These are phyloP conservation scores for Inga leiocalycina DNA, from an alignment of 306 rosid genomes.

Conservation along the genomic window DNA sequence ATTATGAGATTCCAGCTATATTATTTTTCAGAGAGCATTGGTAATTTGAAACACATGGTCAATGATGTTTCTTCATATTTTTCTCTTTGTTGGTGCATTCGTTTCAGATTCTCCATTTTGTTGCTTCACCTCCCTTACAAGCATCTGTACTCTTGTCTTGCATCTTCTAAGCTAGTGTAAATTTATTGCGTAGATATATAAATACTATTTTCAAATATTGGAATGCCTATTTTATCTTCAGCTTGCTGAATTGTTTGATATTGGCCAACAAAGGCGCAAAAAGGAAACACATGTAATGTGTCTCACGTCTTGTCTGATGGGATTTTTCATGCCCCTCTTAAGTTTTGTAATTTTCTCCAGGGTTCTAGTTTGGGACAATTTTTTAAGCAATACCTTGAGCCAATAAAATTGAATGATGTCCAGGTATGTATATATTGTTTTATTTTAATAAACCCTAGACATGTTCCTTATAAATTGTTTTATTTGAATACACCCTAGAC, in stretches of 20 bases:
- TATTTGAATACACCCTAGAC: conserved; percentile 11
- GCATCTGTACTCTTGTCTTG: neutral
- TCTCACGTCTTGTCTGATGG: conserved; percentile 10
- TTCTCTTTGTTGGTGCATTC: neutral
- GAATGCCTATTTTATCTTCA: conserved; percentile 12
- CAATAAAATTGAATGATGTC: conserved; percentile 86
- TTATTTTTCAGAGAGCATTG: neutral
- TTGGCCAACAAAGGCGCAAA: conserved; percentile 4
- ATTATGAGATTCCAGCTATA: neutral
- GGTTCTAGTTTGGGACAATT: conserved; percentile 97
- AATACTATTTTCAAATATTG: neutral
- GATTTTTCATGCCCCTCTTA: conserved; percentile 23
- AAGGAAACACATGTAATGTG: conserved; percentile 5
- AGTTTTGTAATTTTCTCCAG: conserved; percentile 46
- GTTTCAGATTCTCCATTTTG: conserved; percentile 15
- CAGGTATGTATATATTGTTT: conserved; percentile 47
- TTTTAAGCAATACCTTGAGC: conserved; percentile 86
- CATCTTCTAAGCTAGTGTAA: neutral
- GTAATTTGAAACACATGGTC: neutral
- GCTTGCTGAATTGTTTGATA: conserved; percentile 4
- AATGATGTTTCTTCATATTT: neutral
- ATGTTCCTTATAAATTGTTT: conserved; percentile 31
- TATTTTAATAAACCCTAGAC: conserved; percentile 8
- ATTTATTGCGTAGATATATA: neutral
- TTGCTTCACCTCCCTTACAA: conserved; percentile 8